Percentiles rank a stretch among this genome's conserved stretches.
Conservation (phyloP, 2,329 filamentous ascomycete species). For the Fusarium sulawesiense region DNA sequence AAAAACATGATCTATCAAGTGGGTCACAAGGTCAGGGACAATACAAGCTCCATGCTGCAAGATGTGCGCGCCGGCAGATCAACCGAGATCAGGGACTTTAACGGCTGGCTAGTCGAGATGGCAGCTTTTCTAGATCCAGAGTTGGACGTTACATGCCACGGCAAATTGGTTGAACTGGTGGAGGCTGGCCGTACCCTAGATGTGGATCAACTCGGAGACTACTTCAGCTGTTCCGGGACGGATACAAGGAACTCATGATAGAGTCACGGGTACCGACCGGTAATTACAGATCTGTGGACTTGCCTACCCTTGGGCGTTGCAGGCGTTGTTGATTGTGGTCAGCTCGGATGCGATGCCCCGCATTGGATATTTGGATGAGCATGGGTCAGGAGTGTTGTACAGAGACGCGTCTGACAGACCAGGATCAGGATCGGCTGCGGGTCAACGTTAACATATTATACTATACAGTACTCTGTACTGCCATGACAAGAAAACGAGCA, state of each 20-base stretch:
- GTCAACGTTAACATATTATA: conserved; percentile 16
- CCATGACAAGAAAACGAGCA: conserved; percentile 11
- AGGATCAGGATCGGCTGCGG: conserved; percentile 29
- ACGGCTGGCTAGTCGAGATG: conserved; percentile 67
- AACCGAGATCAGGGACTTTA: conserved; percentile 69
- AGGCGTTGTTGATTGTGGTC: conserved; percentile 14
- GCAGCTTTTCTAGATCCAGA: conserved; percentile 53
- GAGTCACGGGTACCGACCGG: conserved; percentile 12
- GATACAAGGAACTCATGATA: conserved; percentile 26
- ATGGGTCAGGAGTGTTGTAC: conserved; percentile 21
- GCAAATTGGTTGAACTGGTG: conserved; percentile 58
- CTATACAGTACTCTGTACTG: background rate
- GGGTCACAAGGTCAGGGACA: conserved; percentile 61
- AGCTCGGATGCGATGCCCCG: conserved; percentile 27
- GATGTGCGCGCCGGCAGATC: conserved; percentile 63
- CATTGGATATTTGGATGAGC: conserved; percentile 19
- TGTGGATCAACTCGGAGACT: conserved; percentile 50
- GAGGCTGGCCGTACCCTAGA: conserved; percentile 50
- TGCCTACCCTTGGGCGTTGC: conserved; percentile 20
- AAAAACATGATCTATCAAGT: conserved; percentile 60
- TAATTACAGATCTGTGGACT: conserved; percentile 22
- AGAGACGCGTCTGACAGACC: conserved; percentile 14
- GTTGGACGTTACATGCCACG: conserved; percentile 54
- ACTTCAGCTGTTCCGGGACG: conserved; percentile 39
- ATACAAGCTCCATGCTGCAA: conserved; percentile 72